phyloP scores from a whole-genome alignment of 1,139 yeast genomes.

The Hyphopichia fennica region DNA sequence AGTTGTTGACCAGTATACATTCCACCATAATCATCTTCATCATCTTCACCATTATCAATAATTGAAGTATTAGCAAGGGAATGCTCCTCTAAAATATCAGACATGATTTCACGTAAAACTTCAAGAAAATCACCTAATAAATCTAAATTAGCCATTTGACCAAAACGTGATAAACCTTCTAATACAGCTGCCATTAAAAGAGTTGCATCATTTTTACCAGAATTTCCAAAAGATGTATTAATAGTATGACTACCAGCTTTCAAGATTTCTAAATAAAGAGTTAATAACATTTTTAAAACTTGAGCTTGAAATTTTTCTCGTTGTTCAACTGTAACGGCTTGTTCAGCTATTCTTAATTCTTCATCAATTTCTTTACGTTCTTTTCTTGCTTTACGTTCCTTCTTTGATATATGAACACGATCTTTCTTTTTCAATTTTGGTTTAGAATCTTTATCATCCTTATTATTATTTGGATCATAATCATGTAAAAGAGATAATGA shows the following conservation, averaged over 20 bases:
- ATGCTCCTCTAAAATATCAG: conserved; percentile 41
- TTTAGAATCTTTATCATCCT: conserved; percentile 37
- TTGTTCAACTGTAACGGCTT: conserved; percentile 82
- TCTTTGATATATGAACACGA: conserved; percentile 83
- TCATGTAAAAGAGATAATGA: conserved; percentile 76
- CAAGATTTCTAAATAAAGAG: conserved; percentile 75
- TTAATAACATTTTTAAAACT: conserved; percentile 69
- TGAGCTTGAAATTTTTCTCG: conserved; percentile 84
- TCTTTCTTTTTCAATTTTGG: conserved; percentile 75
- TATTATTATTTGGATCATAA: conserved; percentile 65
- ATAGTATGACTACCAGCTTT: conserved; percentile 41
- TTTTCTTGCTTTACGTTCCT: conserved; percentile 82
- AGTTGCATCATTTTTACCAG: conserved; percentile 52
- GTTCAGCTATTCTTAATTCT: conserved; percentile 85
- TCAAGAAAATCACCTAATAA: conserved; percentile 88
- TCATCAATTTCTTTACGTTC: conserved; percentile 86
- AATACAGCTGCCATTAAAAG: conserved; percentile 77
- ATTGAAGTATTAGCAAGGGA: conserved; percentile 15
- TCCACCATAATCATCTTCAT: conserved; percentile 28
- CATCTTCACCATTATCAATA: conserved; percentile 21
- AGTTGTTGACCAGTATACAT: conserved; percentile 35
- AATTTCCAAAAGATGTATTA: conserved; percentile 9
- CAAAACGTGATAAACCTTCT: conserved; percentile 88
- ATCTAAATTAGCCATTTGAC: conserved; percentile 90
- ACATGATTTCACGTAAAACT: conserved; percentile 77